phyloP scores from a whole-genome alignment of 1,139 yeast genomes.

The Pichia inconspicua region DNA sequence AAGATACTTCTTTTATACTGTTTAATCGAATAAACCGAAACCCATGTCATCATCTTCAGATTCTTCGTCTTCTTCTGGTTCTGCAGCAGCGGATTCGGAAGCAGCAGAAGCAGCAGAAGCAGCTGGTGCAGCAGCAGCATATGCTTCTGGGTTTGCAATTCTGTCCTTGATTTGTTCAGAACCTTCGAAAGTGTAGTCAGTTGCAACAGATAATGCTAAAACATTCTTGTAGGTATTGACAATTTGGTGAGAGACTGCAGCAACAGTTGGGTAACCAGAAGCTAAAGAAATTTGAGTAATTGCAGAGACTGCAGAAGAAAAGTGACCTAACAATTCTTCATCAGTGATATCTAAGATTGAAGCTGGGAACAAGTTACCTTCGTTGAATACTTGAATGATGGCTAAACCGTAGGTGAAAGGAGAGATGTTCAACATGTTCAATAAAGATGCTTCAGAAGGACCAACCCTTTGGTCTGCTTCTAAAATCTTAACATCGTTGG shows the following conservation, averaged over 20 bases:
- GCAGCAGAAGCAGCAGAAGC: conserved; percentile 59
- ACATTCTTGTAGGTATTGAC: conserved; percentile 99
- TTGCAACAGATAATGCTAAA: conserved; percentile 95
- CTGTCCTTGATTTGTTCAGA: conserved; percentile 99
- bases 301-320: conserved; percentile 85
- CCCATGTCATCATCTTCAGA: conserved; percentile 68
- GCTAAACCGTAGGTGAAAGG: conserved; percentile 99
- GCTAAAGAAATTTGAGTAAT: conserved; percentile 96
- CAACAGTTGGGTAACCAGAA: conserved; percentile 98
- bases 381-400: conserved; percentile 94
- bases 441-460: conserved; percentile 97
- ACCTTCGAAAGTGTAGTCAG: conserved; percentile 99
- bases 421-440: conserved; percentile 99
- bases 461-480: conserved; percentile 84
- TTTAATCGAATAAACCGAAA: conserved; percentile 97
- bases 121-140: conserved; percentile 94
- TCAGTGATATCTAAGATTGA: conserved; percentile 97
- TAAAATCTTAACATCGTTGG: conserved; percentile 94
- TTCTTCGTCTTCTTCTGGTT: conserved; percentile 71
- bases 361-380: conserved; percentile 97
- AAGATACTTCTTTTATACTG: conserved; percentile 15
- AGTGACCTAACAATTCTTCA: conserved; percentile 89
- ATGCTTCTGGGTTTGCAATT: conserved; percentile 99
- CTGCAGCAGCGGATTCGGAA: conserved; percentile 62
- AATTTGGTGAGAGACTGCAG: conserved; percentile 98